Conservation (phyloP, 768 basidiomycete species). For the Tylopilus plumbeoviolaceoides region DNA sequence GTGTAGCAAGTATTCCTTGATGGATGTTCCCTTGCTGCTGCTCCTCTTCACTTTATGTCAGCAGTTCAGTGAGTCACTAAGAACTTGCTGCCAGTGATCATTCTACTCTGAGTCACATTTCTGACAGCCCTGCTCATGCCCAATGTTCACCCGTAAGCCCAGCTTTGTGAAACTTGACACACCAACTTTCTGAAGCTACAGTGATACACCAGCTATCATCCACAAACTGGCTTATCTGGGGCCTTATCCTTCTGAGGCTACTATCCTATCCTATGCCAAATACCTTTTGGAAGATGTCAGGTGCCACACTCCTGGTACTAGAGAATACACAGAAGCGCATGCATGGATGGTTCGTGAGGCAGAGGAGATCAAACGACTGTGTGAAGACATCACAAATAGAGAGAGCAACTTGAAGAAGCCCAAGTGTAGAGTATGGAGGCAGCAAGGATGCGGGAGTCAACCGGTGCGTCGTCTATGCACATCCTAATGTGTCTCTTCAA, state of each 20-base stretch:
- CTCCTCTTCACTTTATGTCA: no score
- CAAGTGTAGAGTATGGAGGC: conserved; percentile 91
- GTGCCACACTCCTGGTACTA: conserved; percentile 87
- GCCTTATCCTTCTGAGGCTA: conserved; percentile 71
- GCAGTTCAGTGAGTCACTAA: no score
- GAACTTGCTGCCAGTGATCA: no score
- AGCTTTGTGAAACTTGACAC: no score
- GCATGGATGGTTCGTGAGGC: conserved; percentile 74
- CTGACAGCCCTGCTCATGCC: conserved; percentile 54
- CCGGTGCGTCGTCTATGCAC: conserved; percentile 47
- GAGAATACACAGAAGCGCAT: conserved; percentile 83
- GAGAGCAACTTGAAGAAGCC: conserved; percentile 54
- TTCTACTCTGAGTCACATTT: no score
- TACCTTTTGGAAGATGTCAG: conserved; percentile 83
- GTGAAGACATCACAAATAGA: conserved; percentile 49
- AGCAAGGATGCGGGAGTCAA: conserved; percentile 86
- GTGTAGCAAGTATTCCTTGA: no score
- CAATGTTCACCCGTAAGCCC: conserved; percentile 47
- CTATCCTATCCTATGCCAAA: conserved; percentile 59
- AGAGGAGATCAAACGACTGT: conserved; percentile 54
- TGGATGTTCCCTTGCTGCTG: no score
- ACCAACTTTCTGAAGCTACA: background rate
- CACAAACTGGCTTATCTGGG: conserved; percentile 48
- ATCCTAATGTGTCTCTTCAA: background rate
- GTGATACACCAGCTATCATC: conserved; percentile 37